Evolutionary conservation across 1,139 yeast species (phyloP).

Genomic region (Zhuliangozyma parablackwelliae): DNA sequence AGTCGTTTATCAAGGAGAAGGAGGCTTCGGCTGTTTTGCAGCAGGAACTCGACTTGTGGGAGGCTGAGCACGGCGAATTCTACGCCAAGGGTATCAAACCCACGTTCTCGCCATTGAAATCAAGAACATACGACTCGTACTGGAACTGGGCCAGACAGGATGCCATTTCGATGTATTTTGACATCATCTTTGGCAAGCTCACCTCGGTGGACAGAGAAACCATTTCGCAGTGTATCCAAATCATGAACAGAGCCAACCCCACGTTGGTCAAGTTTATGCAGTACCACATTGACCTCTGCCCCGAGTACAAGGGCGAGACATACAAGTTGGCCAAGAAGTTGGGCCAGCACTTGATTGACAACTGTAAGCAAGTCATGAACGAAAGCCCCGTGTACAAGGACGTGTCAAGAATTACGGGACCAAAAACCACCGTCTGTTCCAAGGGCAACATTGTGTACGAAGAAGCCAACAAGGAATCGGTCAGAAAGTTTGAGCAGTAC

Average conservation of each 20-base stretch:
- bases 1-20: constrained; percentile 79
- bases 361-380: constrained; percentile 82
- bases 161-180: constrained; percentile 87
- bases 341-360: constrained; percentile 91
- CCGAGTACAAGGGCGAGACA: constrained; percentile 81
- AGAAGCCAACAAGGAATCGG: constrained; percentile 85
- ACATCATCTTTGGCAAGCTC: constrained; percentile 90
- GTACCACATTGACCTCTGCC: constrained; percentile 91
- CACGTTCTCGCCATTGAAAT: constrained; percentile 84
- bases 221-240: constrained; percentile 91
- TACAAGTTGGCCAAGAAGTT: constrained; percentile 84
- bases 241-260: constrained; percentile 96
- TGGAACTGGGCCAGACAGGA: constrained; percentile 99
- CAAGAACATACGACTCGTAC: constrained; percentile 93
- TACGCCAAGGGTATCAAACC: constrained; percentile 91
- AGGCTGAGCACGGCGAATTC: constrained; percentile 90
- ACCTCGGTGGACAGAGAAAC: constrained; percentile 92
- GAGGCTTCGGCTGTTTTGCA: constrained; percentile 82
- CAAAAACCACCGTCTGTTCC: constrained; percentile 80
- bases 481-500: constrained; percentile 92
- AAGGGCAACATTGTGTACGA: constrained; percentile 83
- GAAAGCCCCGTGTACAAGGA: constrained; percentile 92
- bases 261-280: constrained; percentile 94
- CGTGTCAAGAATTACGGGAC: constrained; percentile 91
- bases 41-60: constrained; percentile 88